Percentiles rank a stretch among this genome's conserved stretches.
Conservation (phyloP, 192 early-diverging fungal genomes). For the Gonapodya sp. region DNA sequence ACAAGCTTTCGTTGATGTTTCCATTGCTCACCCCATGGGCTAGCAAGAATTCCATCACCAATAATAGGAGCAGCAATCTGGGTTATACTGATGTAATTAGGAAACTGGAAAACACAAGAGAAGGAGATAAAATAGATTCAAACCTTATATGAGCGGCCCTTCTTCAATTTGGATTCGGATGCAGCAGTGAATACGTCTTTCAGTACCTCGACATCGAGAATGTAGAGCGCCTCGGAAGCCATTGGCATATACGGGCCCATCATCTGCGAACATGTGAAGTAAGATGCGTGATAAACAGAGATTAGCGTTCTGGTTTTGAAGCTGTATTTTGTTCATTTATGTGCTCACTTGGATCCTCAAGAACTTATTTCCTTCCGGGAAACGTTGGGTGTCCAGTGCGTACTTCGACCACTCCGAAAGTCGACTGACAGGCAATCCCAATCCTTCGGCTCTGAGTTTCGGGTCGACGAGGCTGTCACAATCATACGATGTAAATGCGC, state of each 20-base stretch:
- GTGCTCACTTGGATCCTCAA: neutral
- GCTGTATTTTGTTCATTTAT: too few species aligned
- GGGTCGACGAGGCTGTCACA: neutral
- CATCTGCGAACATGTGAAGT: neutral
- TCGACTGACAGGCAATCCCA: neutral
- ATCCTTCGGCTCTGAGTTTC: neutral
- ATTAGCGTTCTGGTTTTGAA: too few species aligned
- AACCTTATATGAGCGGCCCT: neutral
- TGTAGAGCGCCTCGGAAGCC: neutral
- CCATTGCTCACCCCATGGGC: neutral
- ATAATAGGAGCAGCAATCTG: neutral
- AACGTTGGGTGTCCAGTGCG: neutral
- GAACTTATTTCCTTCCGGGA: neutral
- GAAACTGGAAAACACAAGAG: neutral
- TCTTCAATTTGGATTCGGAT: neutral
- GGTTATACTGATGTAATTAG: too few species aligned
- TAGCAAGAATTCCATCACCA: neutral
- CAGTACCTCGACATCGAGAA: neutral
- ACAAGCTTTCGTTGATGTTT: constrained; percentile 2
- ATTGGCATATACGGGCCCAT: neutral
- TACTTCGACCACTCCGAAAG: neutral
- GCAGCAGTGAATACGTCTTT: neutral
- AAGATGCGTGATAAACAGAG: too few species aligned
- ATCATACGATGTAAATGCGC: neutral
- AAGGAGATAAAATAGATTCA: neutral